Evolutionary conservation across 2,329 filamentous ascomycete genomes (phyloP), one percentile per base, ranked within the genome.

Genomic region (Hymenoscyphus albidus): DNA sequence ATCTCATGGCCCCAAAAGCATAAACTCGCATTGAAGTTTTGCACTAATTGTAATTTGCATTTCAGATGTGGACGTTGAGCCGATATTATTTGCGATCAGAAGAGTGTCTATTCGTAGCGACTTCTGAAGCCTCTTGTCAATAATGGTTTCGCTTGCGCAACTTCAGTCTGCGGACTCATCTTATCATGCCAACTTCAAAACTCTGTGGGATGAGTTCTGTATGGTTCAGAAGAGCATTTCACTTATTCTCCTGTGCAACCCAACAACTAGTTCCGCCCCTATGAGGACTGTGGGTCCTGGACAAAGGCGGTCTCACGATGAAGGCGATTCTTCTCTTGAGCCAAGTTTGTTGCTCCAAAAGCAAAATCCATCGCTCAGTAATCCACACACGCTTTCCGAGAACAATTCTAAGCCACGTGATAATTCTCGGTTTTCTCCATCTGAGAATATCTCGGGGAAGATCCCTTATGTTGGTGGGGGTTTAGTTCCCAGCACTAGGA

Each of bases 201-300:
- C 27, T 13, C 64, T 68, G 38, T 61, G 60, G 18, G 59, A 63
- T 63, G 63, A 68, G 9, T 68, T 67, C 61, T 58, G 59, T 35
- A 27, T 27, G 1, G 18, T 55, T 58, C 51, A 44, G 61, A 42
- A 62, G 9, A 62, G 57, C 40, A 27, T 51, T 44, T 44, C 62
- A 12, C 39, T 27, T 14, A 44, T 22, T 38, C 58, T 48, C 18
- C 10, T 31, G 5, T 13, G 5, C 32, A 7, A 12, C 10, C 18
- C 22, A 9, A 22, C 22, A 22, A 22, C 22, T 22, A 22, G 22
- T 22, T 22, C 22, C 22, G 22, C 22, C 22, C 22, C 22, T 22
- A 22, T 22, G 22, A 22, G 22, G 22, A 48, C 44, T 16, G 44
- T 18, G n/a, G 44, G 44, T 9, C 22, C n/a, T 22, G 44, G 44